A percentile compares a stretch with the other conserved stretches of the same genome.
Conservation (phyloP, 805 yeast genomes). For the Saturnispora sekii region DNA sequence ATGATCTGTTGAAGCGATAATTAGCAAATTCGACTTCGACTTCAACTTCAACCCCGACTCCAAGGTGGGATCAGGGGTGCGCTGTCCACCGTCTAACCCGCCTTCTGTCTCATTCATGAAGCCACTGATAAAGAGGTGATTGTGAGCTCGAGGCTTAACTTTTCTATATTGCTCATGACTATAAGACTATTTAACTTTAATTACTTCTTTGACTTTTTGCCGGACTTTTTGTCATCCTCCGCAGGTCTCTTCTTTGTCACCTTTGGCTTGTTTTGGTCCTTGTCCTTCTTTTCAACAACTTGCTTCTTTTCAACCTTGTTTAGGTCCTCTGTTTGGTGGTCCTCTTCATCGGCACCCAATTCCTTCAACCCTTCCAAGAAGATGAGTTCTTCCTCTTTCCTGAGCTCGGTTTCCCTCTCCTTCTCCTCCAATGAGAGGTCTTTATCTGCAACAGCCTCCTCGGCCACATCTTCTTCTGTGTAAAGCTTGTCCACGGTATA, state of each 20-base stretch:
- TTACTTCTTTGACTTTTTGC: background rate
- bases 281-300: background rate
- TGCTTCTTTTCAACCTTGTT: background rate
- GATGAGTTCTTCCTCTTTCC: slow-evolving; percentile 30
- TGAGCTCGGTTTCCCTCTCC: slow-evolving; percentile 24
- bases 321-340: slow-evolving; percentile 37
- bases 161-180: background rate
- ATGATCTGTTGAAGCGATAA: slow-evolving; percentile 2
- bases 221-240: background rate
- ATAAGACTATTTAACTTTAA: background rate
- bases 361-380: slow-evolving; percentile 78
- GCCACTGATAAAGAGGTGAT: background rate
- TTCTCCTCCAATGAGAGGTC: slow-evolving; percentile 24
- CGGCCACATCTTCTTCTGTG: slow-evolving; percentile 36
- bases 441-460: slow-evolving; percentile 21
- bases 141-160: background rate
- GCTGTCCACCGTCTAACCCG: background rate
- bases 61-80: too few relatives aligned
- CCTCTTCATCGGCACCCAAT: slow-evolving; percentile 67
- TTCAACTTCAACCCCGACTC: too few relatives aligned
- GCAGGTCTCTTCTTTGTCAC: background rate
- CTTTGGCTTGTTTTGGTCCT: background rate
- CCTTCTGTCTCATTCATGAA: background rate
- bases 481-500: slow-evolving; percentile 53
- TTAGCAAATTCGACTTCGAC: background rate